Conservation (phyloP, 306 rosid species). For the Cucurbita argyrosperma region DNA sequence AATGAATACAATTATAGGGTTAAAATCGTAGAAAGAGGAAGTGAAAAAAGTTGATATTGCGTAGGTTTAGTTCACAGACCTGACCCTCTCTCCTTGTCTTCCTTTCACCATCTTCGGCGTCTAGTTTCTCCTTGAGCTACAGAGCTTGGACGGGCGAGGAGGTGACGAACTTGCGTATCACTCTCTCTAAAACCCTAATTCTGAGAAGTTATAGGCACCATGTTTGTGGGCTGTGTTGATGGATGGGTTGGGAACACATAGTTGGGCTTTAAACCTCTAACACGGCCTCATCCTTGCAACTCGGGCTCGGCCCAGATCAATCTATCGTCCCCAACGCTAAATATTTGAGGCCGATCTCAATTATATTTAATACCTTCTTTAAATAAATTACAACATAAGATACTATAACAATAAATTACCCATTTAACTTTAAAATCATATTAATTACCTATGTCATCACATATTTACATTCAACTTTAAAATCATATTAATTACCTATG, state of each 20-base stretch:
- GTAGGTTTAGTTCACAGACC: constrained; percentile 22
- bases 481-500: too few relatives aligned
- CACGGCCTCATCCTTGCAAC: neutral
- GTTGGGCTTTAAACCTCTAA: neutral
- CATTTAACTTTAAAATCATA: too few relatives aligned
- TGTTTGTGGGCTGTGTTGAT: neutral
- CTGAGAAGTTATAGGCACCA: neutral
- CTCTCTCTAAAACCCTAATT: neutral
- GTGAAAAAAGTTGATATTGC: neutral
- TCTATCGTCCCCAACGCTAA: too few relatives aligned
- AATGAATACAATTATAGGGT: neutral
- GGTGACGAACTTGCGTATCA: neutral
- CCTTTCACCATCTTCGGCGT: constrained; percentile 61
- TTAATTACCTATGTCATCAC: too few relatives aligned
- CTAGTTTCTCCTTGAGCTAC: neutral
- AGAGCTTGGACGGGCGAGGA: neutral
- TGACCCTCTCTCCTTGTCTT: constrained; percentile 80
- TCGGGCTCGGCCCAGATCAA: neutral
- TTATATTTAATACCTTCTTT: too few relatives aligned
- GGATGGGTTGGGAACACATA: neutral
- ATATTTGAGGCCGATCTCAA: too few relatives aligned
- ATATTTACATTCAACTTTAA: too few relatives aligned
- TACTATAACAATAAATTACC: too few relatives aligned
- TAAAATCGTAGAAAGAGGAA: neutral
- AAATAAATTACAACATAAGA: too few relatives aligned